phyloP scores from a whole-genome alignment of 257 asterid species.

The Ajuga chamaepitys region DNA sequence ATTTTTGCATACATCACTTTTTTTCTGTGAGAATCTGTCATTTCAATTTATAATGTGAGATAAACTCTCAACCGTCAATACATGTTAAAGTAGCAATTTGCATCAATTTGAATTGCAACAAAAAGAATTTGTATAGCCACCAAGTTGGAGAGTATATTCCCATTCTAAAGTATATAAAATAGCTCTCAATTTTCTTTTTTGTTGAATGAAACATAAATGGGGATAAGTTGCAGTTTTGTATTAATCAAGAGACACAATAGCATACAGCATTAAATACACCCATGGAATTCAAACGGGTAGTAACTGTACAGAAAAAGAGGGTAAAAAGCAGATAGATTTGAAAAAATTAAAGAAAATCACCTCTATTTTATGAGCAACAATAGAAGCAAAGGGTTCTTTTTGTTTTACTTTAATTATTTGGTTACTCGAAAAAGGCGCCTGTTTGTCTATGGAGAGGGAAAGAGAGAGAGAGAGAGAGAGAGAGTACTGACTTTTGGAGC shows the following conservation, averaged over 20 bases:
- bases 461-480: not conserved
- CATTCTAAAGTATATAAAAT: too few relatives aligned
- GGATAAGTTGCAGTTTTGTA: not conserved
- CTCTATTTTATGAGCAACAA: too few relatives aligned
- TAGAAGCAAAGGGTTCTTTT: not conserved
- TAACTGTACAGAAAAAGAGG: not conserved
- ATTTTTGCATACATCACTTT: too few relatives aligned
- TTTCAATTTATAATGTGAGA: too few relatives aligned
- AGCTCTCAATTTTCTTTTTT: too few relatives aligned
- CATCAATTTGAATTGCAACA: too few relatives aligned
- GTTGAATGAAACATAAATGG: too few relatives aligned
- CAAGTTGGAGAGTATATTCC: too few relatives aligned
- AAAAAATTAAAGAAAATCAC: not conserved
- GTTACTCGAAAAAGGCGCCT: constrained; percentile 1
- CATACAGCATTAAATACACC: constrained; percentile 10
- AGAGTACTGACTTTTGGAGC: constrained; percentile 24
- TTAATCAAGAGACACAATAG: constrained; percentile 11
- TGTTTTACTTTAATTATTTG: not conserved
- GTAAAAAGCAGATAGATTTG: not conserved
- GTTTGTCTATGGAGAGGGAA: not conserved
- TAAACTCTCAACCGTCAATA: too few relatives aligned
- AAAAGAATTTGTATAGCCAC: too few relatives aligned
- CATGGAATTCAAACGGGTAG: constrained; percentile 21
- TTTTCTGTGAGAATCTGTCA: too few relatives aligned
- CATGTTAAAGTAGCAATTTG: too few relatives aligned